These are phyloP conservation scores for Pseudonitzschia multiseries DNA, from an alignment of 108 stramenopile genomes.

Conservation along the genomic window DNA sequence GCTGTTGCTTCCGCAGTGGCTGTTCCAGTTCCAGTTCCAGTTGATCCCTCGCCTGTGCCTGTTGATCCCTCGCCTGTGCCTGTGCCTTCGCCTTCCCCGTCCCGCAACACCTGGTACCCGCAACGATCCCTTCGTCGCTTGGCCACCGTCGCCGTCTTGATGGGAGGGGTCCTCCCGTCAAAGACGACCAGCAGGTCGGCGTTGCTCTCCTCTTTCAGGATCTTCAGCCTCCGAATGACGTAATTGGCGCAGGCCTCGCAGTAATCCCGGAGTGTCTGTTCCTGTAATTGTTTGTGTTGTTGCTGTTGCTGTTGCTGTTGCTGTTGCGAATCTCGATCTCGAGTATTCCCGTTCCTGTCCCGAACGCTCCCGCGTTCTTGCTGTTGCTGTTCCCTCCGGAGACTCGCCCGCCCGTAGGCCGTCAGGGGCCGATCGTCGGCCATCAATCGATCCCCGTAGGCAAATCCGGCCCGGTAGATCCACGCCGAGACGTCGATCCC, in stretches of 20 bases:
- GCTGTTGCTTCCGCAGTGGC: background rate
- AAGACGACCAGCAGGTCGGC: constrained; percentile 70
- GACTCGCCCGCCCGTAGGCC: constrained; percentile 63
- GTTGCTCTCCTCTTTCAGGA: constrained; percentile 40
- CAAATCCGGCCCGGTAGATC: constrained; percentile 65
- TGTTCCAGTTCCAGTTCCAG: too few species aligned
- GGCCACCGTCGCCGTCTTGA: constrained; percentile 41
- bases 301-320: constrained; percentile 12
- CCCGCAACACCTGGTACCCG: background rate
- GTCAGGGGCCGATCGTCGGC: constrained; percentile 75
- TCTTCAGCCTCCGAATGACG: constrained; percentile 48
- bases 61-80: too few species aligned
- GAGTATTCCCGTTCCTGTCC: background rate
- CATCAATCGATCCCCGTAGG: constrained; percentile 47
- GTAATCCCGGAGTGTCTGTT: constrained; percentile 9
- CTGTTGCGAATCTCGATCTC: background rate
- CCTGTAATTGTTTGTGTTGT: constrained; percentile 20
- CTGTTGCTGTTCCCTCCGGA: constrained; percentile 22
- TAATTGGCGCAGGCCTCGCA: constrained; percentile 43
- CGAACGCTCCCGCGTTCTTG: too few species aligned
- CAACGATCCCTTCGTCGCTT: constrained; percentile 12
- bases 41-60: too few species aligned
- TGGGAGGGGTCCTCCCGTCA: constrained; percentile 77
- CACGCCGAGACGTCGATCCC: constrained; percentile 72
- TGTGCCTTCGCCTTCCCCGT: too few species aligned